These are phyloP conservation scores for Alliaria petiolata DNA, from an alignment of 345 rosid genomes.

Conservation along the genomic window DNA sequence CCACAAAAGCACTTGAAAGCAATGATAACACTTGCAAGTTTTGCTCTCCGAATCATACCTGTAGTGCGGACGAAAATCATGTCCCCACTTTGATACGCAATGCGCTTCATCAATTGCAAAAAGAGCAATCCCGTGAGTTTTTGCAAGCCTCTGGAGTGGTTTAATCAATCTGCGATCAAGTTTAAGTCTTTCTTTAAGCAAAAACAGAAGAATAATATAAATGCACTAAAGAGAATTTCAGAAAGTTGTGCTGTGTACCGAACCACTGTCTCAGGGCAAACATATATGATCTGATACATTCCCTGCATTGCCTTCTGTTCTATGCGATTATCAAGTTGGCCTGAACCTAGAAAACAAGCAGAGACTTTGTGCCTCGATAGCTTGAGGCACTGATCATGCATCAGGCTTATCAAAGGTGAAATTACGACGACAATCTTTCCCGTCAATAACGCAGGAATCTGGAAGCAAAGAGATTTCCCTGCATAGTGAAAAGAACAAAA, in stretches of 20 bases:
- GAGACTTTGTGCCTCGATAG: slow-evolving; percentile 70
- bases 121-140: slow-evolving; percentile 67
- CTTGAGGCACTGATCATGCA: slow-evolving; percentile 94
- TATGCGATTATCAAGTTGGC: slow-evolving; percentile 76
- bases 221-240: not conserved
- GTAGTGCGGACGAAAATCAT: slow-evolving; percentile 85
- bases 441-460: slow-evolving; percentile 78
- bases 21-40: not conserved
- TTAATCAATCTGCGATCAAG: slow-evolving; percentile 52
- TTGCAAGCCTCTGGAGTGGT: slow-evolving; percentile 74
- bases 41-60: slow-evolving; percentile 37
- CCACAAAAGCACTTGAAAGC: not conserved
- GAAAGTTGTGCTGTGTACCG: slow-evolving; percentile 37
- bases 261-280: slow-evolving; percentile 79
- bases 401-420: slow-evolving; percentile 91
- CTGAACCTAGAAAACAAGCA: slow-evolving; percentile 96
- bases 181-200: not conserved
- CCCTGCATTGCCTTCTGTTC: slow-evolving; percentile 89
- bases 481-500: slow-evolving; percentile 17
- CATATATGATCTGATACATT: slow-evolving; percentile 70
- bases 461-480: slow-evolving; percentile 92
- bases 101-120: slow-evolving; percentile 94
- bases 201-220: not conserved
- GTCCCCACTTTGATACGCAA: slow-evolving; percentile 97
- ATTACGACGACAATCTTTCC: slow-evolving; percentile 82